Conservation (phyloP, 768 basidiomycete species). For the Russula griseocarnosa region DNA sequence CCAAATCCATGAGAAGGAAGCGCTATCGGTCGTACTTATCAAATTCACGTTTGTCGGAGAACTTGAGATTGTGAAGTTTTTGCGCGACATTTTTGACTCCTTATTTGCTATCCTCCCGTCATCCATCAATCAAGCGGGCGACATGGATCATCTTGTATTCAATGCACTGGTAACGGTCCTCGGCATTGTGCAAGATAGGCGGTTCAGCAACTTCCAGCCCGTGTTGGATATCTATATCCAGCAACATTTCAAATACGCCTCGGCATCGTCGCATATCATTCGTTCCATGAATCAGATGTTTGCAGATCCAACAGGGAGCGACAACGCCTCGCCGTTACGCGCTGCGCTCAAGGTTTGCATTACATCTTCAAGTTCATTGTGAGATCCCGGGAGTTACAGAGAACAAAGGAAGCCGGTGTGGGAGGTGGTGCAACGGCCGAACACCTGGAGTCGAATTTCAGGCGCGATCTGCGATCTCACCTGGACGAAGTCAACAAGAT, state of each 20-base stretch:
- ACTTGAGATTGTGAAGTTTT: slow-evolving; percentile 90
- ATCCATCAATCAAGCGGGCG: slow-evolving; percentile 62
- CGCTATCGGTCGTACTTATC: slow-evolving; percentile 66
- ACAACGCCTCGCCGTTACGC: slow-evolving; percentile 73
- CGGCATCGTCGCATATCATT: slow-evolving; percentile 80
- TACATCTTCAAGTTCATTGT: slow-evolving; percentile 95
- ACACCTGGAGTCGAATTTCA: slow-evolving; percentile 81
- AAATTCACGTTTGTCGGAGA: slow-evolving; percentile 92
- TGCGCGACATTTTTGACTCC: slow-evolving; percentile 87
- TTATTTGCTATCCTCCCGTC: slow-evolving; percentile 87
- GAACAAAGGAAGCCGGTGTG: slow-evolving; percentile 72
- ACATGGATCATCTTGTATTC: slow-evolving; percentile 85
- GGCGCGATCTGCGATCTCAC: slow-evolving; percentile 74
- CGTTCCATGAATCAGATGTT: slow-evolving; percentile 84
- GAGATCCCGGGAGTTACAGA: slow-evolving; percentile 84
- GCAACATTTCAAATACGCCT: slow-evolving; percentile 75
- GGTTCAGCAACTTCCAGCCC: slow-evolving; percentile 93
- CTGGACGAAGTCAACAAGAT: slow-evolving; percentile 78
- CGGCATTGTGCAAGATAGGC: slow-evolving; percentile 86
- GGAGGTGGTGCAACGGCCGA: slow-evolving; percentile 79
- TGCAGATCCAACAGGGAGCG: slow-evolving; percentile 62
- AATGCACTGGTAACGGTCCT: slow-evolving; percentile 88
- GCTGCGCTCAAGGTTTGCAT: slow-evolving; percentile 93
- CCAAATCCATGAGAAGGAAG: slow-evolving; percentile 56
- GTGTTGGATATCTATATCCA: slow-evolving; percentile 93